Evolutionary conservation across 2,329 filamentous ascomycete species (phyloP).

Genomic region (Rhinocladiella similis): DNA sequence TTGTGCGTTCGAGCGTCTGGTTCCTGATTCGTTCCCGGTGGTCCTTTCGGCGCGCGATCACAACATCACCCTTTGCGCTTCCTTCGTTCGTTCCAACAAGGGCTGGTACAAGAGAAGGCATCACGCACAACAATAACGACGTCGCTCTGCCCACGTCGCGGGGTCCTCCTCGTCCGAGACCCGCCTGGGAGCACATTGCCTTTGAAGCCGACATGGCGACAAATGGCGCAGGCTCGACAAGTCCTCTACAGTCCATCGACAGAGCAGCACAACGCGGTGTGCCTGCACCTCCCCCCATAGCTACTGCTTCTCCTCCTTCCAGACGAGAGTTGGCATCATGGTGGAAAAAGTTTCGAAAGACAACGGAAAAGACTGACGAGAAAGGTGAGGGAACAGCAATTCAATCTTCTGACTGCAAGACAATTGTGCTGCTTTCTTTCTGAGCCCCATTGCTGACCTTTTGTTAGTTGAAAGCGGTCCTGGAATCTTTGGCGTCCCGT

Average conservation of each 20-base stretch:
- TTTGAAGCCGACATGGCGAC: conserved; percentile 26
- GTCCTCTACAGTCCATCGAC: conserved; percentile 19
- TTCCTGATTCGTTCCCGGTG: neutral
- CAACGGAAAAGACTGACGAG: conserved; percentile 61
- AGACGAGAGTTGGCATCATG: conserved; percentile 89
- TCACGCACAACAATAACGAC: conserved; percentile 1
- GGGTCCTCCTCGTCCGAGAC: neutral
- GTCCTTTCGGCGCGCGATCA: neutral
- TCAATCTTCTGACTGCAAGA: neutral
- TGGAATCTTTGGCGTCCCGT: conserved; percentile 91
- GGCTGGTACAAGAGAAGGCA: neutral
- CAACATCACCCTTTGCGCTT: neutral
- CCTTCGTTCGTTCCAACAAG: neutral
- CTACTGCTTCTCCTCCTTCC: conserved; percentile 69
- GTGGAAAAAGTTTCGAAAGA: conserved; percentile 94
- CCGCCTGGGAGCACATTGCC: conserved; percentile 17
- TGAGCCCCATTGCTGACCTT: conserved; percentile 12
- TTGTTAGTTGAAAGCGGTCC: conserved; percentile 18
- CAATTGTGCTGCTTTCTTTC: neutral
- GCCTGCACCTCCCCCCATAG: conserved; percentile 45
- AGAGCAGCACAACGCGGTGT: conserved; percentile 28
- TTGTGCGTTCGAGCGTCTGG: conserved; percentile 1
- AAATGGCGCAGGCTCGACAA: conserved; percentile 19
- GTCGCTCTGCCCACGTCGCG: neutral
- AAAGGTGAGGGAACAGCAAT: conserved; percentile 53